A percentile compares a stretch with the other conserved stretches of the same genome.
phyloP scores from a whole-genome alignment of 2,329 filamentous ascomycete species.

The Hypoxylon sp. region DNA sequence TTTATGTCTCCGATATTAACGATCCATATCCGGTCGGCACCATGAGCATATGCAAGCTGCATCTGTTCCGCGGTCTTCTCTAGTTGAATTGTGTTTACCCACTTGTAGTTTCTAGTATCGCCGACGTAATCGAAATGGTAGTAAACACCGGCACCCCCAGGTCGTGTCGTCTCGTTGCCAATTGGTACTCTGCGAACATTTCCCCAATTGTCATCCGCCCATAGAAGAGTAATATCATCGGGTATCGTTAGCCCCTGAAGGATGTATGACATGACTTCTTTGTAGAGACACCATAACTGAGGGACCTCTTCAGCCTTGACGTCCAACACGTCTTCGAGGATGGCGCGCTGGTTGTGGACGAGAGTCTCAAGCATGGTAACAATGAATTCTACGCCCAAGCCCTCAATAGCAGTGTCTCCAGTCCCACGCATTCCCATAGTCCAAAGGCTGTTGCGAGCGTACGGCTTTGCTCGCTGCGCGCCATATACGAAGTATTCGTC shows the following conservation, averaged over 20 bases:
- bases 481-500: constrained; percentile 78
- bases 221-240: constrained; percentile 74
- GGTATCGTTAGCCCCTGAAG: constrained; percentile 73
- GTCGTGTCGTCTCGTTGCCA: constrained; percentile 66
- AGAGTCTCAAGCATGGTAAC: constrained; percentile 72
- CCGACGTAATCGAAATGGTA: constrained; percentile 71
- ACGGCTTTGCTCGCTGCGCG: constrained; percentile 74
- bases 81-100: constrained; percentile 77
- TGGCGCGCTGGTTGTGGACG: constrained; percentile 72
- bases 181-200: constrained; percentile 72
- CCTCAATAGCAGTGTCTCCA: constrained; percentile 73
- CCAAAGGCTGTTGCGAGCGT: constrained; percentile 74
- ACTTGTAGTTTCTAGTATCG: constrained; percentile 71
- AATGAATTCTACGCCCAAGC: constrained; percentile 70
- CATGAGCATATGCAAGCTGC: constrained; percentile 70
- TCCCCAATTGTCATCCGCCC: constrained; percentile 75
- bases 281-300: constrained; percentile 82
- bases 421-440: constrained; percentile 80
- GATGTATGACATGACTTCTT: constrained; percentile 80
- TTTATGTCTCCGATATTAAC: constrained; percentile 77
- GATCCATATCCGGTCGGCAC: constrained; percentile 74
- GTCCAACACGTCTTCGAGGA: constrained; percentile 70
- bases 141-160: constrained; percentile 72
- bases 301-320: constrained; percentile 69
- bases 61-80: constrained; percentile 77